phyloP scores from a whole-genome alignment of 768 basidiomycete genomes.

The Termitomyces sp. region DNA sequence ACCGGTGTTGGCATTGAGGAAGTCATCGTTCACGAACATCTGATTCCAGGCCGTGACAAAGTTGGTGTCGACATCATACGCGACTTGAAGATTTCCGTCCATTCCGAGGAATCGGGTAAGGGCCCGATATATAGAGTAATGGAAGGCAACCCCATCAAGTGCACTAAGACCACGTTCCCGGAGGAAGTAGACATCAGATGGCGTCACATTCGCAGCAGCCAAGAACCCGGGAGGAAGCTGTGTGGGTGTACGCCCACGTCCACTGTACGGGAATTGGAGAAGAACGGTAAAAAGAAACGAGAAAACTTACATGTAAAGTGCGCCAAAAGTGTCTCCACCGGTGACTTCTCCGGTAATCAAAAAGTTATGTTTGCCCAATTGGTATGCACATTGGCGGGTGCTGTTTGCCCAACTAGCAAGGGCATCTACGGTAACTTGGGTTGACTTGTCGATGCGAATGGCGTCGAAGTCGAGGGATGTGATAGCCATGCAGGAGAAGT shows the following conservation, averaged over 20 bases:
- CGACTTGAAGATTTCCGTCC: constrained; percentile 92
- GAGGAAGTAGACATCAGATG: constrained; percentile 66
- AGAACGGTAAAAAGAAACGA: background rate
- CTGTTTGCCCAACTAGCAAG: constrained; percentile 69
- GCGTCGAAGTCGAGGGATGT: constrained; percentile 87
- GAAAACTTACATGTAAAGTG: constrained; percentile 70
- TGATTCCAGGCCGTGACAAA: constrained; percentile 90
- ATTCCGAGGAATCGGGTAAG: constrained; percentile 87
- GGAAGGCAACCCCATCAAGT: constrained; percentile 83
- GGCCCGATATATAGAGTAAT: constrained; percentile 90
- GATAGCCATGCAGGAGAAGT: constrained; percentile 84
- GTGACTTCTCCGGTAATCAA: constrained; percentile 92
- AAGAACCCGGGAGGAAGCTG: constrained; percentile 66
- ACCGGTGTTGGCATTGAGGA: constrained; percentile 67
- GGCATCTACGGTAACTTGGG: constrained; percentile 83
- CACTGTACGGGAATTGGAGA: constrained; percentile 36
- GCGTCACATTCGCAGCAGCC: constrained; percentile 62
- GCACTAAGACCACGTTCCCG: constrained; percentile 56
- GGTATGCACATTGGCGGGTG: constrained; percentile 70
- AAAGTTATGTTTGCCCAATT: constrained; percentile 79
- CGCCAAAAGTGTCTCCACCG: constrained; percentile 86
- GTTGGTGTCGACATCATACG: constrained; percentile 78
- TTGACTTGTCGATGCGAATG: constrained; percentile 94
- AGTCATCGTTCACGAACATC: constrained; percentile 86
- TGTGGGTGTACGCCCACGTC: constrained; percentile 81